phyloP scores from a whole-genome alignment of 345 rosid genomes.

The Syzygium jambos region DNA sequence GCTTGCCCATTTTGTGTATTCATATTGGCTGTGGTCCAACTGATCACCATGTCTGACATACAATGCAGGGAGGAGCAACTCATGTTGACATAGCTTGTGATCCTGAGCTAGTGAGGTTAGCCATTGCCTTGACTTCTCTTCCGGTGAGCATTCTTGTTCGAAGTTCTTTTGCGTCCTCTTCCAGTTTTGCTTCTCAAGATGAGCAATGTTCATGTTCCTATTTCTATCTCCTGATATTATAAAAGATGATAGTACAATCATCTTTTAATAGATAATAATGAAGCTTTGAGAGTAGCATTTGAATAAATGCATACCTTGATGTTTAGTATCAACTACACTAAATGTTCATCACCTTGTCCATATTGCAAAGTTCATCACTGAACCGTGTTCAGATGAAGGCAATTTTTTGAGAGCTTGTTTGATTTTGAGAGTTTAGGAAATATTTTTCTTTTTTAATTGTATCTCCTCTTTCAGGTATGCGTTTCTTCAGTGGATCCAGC shows the following conservation, averaged over 20 bases:
- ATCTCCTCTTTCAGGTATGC: slow-evolving; percentile 33
- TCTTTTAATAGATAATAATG: neutral
- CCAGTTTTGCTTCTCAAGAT: neutral
- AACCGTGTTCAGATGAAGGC: neutral
- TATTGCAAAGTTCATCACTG: neutral
- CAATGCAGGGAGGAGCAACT: slow-evolving; percentile 54
- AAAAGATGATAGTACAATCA: neutral
- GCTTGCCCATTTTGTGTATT: neutral
- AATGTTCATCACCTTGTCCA: neutral
- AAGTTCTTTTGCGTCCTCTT: neutral
- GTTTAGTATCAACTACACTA: neutral
- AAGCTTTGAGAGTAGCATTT: neutral
- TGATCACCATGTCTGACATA: neutral
- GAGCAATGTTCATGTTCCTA: neutral
- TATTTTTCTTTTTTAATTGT: neutral
- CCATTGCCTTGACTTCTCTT: slow-evolving; percentile 42
- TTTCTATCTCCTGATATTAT: neutral
- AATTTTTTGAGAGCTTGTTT: neutral
- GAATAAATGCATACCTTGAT: neutral
- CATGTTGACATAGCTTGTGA: slow-evolving; percentile 68
- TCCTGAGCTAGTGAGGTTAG: slow-evolving; percentile 52
- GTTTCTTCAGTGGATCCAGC: slow-evolving; percentile 59
- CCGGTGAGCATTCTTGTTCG: slow-evolving; percentile 25
- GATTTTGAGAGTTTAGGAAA: neutral
- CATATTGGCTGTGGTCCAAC: neutral